Base-by-base conservation (phyloP, 192 early-diverging fungal genomes). In the Linnemannia zychae region DNA sequence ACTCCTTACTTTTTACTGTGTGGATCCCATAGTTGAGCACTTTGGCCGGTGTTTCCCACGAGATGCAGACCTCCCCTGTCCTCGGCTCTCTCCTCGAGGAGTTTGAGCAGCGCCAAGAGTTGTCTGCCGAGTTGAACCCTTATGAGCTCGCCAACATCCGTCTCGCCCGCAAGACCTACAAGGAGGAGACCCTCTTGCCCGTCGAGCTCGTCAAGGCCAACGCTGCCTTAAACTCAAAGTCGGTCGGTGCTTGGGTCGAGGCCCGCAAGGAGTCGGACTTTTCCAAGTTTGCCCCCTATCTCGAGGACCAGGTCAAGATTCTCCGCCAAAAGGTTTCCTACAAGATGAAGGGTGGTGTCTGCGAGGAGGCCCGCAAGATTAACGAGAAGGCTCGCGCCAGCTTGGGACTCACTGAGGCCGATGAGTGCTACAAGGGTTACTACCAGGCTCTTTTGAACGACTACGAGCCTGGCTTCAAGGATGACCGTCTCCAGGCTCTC, bases 401-500 rank as follows among this genome's bases (percentile, higher is more conserved):
- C 49, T 57, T 72, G 47, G 77, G 77, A 18, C 65, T 85, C 16
- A 79, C 72, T 24, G 79, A 77, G 18, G 57, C n/a, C 11, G 85
- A 81, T n/a, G 50, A 77, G 16, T 81, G 79, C 80, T 81, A 81
- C 77, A 87, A 87, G 65, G 79, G 85, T 12, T 82, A 87, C 66
- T 81, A 81, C 85, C 85, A 89, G 40, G 79, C 82, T 38, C 52
- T 86, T 22, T 77, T 89, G 34, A 75, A 84, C 71, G 28, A 40
- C 6, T 89, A 81, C 60, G 88, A 89, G 72, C 52, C 76, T 44
- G 87, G 87, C 20, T 85, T 89, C 73, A 88, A 85, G 74, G 81
- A 78, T 34, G 87, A 78, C 12, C 88, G 84, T 22, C 46, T 89
- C 40, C 72, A 74, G 31, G 38, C 1, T 24, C 53, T 89, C 15